Evolutionary conservation across 805 yeast genomes (phyloP).

Genomic region (Candida stauntonica): DNA sequence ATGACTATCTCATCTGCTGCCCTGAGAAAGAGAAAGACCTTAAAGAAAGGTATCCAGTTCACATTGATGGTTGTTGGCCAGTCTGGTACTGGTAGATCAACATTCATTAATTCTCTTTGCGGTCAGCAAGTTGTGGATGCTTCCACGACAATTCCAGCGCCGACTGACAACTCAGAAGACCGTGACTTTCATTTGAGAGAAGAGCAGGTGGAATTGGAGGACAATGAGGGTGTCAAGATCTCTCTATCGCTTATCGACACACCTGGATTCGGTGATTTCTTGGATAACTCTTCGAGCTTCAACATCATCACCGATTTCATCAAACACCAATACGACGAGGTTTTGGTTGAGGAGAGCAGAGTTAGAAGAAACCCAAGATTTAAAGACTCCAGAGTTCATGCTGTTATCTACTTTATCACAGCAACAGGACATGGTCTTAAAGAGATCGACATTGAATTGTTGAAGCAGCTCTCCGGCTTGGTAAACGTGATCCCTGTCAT

Average conservation of each 20-base stretch:
- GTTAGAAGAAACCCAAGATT: conserved; percentile 83
- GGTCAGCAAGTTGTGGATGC: conserved; percentile 81
- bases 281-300: conserved; percentile 66
- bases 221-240: conserved; percentile 80
- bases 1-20: conserved; percentile 53
- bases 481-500: conserved; percentile 85
- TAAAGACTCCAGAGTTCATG: conserved; percentile 80
- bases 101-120: conserved; percentile 86
- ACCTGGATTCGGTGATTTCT: conserved; percentile 75
- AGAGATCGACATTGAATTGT: conserved; percentile 72
- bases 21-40: conserved; percentile 68
- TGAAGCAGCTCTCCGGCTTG: conserved; percentile 72
- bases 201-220: conserved; percentile 80
- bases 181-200: conserved; percentile 63
- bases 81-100: conserved; percentile 86
- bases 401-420: conserved; percentile 68
- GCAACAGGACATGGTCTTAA: conserved; percentile 83
- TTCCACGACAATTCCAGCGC: conserved; percentile 51
- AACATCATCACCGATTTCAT: conserved; percentile 70
- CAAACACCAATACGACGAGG: conserved; percentile 80
- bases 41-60: conserved; percentile 82
- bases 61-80: conserved; percentile 85
- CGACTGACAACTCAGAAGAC: conserved; percentile 47
- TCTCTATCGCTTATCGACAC: conserved; percentile 74
- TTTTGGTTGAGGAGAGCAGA: conserved; percentile 72